A percentile compares a stretch with the other conserved stretches of the same genome.
Conservation (phyloP, 225 moss, liverwort and hornwort species). For the Rhytidiadelphus loreus region DNA sequence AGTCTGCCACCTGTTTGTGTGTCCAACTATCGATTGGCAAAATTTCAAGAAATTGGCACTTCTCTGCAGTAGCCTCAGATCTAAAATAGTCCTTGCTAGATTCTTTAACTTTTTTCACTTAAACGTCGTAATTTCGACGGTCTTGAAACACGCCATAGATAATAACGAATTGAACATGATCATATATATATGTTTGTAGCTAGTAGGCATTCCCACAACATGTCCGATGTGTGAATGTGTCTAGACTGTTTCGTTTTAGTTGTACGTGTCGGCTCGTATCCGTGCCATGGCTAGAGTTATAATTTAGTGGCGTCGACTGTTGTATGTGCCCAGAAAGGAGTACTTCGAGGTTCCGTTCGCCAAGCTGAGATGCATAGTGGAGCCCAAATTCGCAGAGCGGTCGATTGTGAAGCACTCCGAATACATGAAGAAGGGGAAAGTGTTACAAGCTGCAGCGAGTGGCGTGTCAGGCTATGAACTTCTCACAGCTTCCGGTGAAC, state of each 20-base stretch:
- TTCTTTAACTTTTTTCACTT: too few species aligned
- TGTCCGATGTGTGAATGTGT: background rate
- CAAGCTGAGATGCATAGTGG: constrained; percentile 43
- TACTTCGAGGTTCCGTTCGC: constrained; percentile 58
- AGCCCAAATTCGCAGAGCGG: constrained; percentile 64
- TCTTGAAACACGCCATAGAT: background rate
- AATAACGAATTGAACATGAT: background rate
- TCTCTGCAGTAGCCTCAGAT: background rate
- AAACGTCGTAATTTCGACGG: background rate
- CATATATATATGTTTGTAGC: background rate
- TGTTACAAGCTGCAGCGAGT: constrained; percentile 25
- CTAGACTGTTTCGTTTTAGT: background rate
- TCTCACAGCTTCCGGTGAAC: constrained; percentile 33
- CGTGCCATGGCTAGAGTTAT: background rate
- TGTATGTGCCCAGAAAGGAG: constrained; percentile 35
- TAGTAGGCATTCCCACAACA: background rate
- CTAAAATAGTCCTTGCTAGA: background rate
- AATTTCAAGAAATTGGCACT: background rate
- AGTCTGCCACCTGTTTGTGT: background rate
- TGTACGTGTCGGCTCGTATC: background rate
- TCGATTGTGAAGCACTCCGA: constrained; percentile 45
- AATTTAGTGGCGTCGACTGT: background rate
- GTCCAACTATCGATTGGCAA: too few species aligned
- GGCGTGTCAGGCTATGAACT: constrained; percentile 35
- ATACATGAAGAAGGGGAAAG: constrained; percentile 43